These are phyloP conservation scores for Teratosphaeria pseudoeucalypti DNA, from an alignment of 2,329 filamentous ascomycete species.

Conservation along the genomic window DNA sequence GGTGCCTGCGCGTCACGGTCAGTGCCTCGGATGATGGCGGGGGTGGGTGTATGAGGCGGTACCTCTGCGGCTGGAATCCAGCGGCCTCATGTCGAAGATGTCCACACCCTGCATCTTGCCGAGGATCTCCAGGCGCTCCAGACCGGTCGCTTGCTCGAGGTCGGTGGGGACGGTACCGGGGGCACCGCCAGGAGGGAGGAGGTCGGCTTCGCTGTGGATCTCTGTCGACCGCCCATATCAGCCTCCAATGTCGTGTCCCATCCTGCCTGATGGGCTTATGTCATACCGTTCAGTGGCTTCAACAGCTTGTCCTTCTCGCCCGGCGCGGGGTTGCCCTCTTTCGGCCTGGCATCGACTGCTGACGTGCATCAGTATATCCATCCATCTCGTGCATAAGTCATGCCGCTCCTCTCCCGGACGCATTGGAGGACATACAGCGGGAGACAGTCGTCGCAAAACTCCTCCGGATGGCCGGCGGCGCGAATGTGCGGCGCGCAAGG, in stretches of 20 bases:
- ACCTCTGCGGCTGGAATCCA: constrained; percentile 85
- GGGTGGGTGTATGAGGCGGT: constrained; percentile 12
- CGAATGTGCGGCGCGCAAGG: constrained; percentile 35
- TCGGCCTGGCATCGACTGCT: constrained; percentile 4
- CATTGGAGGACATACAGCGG: constrained; percentile 31
- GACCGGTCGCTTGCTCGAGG: constrained; percentile 88
- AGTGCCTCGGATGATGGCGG: neutral
- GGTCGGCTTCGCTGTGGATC: constrained; percentile 70
- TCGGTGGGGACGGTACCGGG: constrained; percentile 84
- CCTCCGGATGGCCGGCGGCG: constrained; percentile 29
- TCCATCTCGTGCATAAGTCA: neutral
- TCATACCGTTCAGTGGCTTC: constrained; percentile 38
- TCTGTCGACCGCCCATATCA: constrained; percentile 45
- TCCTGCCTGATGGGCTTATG: neutral
- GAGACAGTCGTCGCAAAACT: constrained; percentile 37
- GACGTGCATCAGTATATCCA: neutral
- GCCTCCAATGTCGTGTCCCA: constrained; percentile 9
- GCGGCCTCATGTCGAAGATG: constrained; percentile 94
- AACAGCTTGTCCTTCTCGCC: constrained; percentile 28
- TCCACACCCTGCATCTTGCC: constrained; percentile 99
- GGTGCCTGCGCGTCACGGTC: constrained; percentile 53
- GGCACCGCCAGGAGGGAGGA: constrained; percentile 70
- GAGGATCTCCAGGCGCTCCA: constrained; percentile 96
- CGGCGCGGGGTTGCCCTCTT: constrained; percentile 24
- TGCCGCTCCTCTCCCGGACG: neutral